Evolutionary conservation across 2,329 filamentous ascomycete genomes (phyloP), one percentile per base, ranked within the genome.

Genomic region (Verticillium longisporum): DNA sequence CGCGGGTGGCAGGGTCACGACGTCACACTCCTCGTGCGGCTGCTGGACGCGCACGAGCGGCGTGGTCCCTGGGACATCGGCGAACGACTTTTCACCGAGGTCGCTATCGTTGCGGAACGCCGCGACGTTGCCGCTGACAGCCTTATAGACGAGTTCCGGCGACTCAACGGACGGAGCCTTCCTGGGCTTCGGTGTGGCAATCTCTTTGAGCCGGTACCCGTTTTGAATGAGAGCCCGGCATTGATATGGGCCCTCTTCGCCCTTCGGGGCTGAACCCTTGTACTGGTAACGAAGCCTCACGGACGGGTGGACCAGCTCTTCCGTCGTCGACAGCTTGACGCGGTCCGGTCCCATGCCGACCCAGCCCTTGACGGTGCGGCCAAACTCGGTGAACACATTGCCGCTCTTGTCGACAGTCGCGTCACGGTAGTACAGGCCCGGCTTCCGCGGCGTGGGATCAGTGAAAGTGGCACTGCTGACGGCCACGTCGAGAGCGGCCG

Each of bases 231-330:
- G 34, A 1, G 65, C 63, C 37, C 56, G 33, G 11, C 65, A 66
- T 11, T 54, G 45, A 61, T 71, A 73, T 4, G 61, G 61, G 6
- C 65, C 68, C 11, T 26, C 26, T 26, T 62, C 64, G 59, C 72
- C 71, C 55, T 72, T 63, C 41, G 71, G 67, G 11, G 69, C 69
- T 2, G 61, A 61, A 0, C 71, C 71, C 9, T 66, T 60, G 37
- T 66, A 68, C 11, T 69, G 69, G 61, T 72, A 72, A 15, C 71
- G 67, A 53, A 73, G 67, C 3, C 72, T 68, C 1, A 72, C 72
- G 7, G 65, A 71, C 4, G 71, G 67, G 60, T 74, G 72, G 2
- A 73, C 66, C 10, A 66, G 65, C 60, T 74, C 71, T 55, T 69
- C 64, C 1, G 72, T 67, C 2, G 11, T 3, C 7, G 26, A 15